Evolutionary conservation across 768 basidiomycete genomes (phyloP).

Genomic region (Mycena olivaceomarginata): DNA sequence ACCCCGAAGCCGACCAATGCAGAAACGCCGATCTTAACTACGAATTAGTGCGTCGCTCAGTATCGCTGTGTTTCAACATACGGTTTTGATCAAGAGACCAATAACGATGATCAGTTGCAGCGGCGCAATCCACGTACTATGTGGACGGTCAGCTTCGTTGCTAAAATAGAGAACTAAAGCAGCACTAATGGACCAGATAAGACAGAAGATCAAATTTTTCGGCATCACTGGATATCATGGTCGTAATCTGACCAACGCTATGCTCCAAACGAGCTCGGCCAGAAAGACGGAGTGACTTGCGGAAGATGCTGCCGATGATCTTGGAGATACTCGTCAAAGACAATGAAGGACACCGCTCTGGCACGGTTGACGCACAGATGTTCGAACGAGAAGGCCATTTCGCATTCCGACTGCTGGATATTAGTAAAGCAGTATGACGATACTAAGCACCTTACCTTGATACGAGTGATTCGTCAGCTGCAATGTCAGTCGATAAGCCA

Average conservation of each 20-base stretch:
- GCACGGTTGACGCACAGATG: conserved; percentile 52
- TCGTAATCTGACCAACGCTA: conserved; percentile 70
- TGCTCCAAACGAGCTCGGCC: conserved; percentile 65
- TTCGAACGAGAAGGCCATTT: conserved; percentile 59
- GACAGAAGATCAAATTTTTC: conserved; percentile 62
- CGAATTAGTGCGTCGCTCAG: conserved; percentile 3
- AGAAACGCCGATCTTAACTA: conserved; percentile 67
- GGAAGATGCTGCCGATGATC: conserved; percentile 60
- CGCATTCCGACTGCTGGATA: conserved; percentile 55
- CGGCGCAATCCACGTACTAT: conserved; percentile 57
- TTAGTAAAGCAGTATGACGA: conserved; percentile 18
- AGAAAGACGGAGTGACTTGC: conserved; percentile 74
- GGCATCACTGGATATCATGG: conserved; percentile 70
- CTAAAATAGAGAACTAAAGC: conserved; percentile 26
- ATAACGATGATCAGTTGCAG: conserved; percentile 69
- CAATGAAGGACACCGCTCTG: conserved; percentile 13
- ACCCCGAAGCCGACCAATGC: conserved; percentile 72
- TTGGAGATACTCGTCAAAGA: conserved; percentile 17
- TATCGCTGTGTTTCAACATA: conserved; percentile 44
- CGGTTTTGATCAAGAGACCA: conserved; percentile 69
- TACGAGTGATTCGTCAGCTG: conserved; percentile 54
- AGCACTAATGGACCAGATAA: conserved; percentile 53
- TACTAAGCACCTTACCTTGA: conserved; percentile 44
- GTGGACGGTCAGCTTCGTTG: conserved; percentile 12
- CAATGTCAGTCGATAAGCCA: conserved; percentile 39